Evolutionary conservation across 192 early-diverging fungal species (phyloP).

Genomic region (Kickxella alabastrina): DNA sequence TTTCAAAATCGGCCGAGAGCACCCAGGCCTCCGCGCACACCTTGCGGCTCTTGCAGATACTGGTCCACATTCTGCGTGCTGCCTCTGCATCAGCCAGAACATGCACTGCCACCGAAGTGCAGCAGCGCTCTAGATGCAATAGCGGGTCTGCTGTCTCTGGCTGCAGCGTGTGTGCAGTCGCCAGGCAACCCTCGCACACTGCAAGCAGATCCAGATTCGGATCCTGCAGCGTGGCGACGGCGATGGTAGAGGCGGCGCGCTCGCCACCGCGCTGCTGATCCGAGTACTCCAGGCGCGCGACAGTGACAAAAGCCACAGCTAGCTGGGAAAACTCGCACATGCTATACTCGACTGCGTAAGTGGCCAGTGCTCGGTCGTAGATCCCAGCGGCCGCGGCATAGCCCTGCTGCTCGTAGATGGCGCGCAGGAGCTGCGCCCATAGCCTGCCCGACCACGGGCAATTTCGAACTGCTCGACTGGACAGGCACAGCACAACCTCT

Average conservation of each 20-base stretch:
- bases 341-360: conserved; percentile 36
- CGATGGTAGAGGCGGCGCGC: too few species aligned
- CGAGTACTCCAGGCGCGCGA: conserved; percentile 8
- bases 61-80: conserved; percentile 31
- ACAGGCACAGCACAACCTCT: neutral
- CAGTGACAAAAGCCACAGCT: conserved; percentile 9
- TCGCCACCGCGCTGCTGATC: neutral
- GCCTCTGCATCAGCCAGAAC: neutral
- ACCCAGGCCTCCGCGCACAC: conserved; percentile 39
- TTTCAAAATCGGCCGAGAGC: conserved; percentile 37
- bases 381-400: conserved; percentile 10
- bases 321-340: conserved; percentile 30
- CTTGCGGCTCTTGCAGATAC: conserved; percentile 30
- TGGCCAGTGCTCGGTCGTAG: conserved; percentile 13
- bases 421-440: conserved; percentile 29
- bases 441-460: conserved; percentile 45
- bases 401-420: conserved; percentile 9
- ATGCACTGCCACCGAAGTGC: conserved; percentile 1
- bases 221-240: too few species aligned
- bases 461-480: conserved; percentile 17
- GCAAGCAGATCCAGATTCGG: conserved; percentile 7
- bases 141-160: conserved; percentile 26
- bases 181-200: conserved; percentile 19
- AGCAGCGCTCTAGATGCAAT: conserved; percentile 32
- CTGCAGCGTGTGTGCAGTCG: conserved; percentile 18